Evolutionary conservation across 2,329 filamentous ascomycete species (phyloP).

Genomic region (Calonectria pseudoreteaudii): DNA sequence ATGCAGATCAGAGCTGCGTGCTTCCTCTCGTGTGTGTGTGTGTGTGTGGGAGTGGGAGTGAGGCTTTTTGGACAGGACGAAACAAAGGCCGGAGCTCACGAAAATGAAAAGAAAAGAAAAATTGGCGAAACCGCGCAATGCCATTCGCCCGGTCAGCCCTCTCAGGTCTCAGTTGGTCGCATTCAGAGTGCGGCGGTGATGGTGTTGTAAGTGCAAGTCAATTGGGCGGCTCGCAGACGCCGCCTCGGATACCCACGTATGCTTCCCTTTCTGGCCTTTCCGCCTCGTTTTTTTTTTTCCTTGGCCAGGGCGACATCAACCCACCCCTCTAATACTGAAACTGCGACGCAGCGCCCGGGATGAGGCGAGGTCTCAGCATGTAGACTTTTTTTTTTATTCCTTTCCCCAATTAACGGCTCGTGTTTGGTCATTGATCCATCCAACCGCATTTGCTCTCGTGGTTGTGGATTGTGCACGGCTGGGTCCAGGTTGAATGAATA

Average conservation of each 20-base stretch:
- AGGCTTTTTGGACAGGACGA: slow-evolving; percentile 8
- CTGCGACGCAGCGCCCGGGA: not conserved
- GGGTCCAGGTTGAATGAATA: not conserved
- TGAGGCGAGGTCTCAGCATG: not conserved
- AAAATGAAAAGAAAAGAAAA: no score
- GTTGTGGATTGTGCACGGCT: not conserved
- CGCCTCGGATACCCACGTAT: slow-evolving; percentile 4
- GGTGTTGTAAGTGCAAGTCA: not conserved
- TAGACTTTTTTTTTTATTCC: not conserved
- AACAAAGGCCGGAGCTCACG: not conserved
- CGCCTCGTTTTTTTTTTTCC: slow-evolving; percentile 7
- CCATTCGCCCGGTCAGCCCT: not conserved
- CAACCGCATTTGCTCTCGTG: not conserved
- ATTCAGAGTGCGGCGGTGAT: not conserved
- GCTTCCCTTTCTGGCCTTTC: not conserved
- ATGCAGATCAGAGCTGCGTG: slow-evolving; percentile 3
- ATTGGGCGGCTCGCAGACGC: not conserved
- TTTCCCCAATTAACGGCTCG: slow-evolving; percentile 7
- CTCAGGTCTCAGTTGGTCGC: not conserved
- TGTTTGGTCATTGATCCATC: slow-evolving; percentile 2
- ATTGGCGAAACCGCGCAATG: not conserved
- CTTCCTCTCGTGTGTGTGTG: not conserved
- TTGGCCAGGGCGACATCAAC: not conserved
- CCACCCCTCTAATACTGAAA: slow-evolving; percentile 1
- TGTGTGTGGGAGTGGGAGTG: not conserved